Percentiles rank a stretch among this genome's conserved stretches.
Conservation (phyloP, 2,329 filamentous ascomycete genomes). For the Diaporthe sp. region DNA sequence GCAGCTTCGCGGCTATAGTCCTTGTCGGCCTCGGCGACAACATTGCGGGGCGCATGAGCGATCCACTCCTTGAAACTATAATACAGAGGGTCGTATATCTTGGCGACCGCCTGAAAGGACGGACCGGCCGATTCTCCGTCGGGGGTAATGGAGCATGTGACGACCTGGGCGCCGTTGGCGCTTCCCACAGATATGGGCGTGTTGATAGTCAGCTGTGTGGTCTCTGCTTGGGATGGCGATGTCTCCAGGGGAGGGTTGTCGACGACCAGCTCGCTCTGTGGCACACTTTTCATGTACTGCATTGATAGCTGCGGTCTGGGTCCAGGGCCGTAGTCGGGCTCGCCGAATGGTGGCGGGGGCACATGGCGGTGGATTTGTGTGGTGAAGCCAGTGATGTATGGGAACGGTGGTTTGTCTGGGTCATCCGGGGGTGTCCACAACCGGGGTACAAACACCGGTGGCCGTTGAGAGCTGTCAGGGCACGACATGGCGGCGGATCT, state of each 20-base stretch:
- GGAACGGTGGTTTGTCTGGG: slow-evolving; percentile 10
- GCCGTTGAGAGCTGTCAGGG: neutral
- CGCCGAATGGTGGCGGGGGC: neutral
- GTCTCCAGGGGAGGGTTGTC: slow-evolving; percentile 4
- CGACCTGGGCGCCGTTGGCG: neutral
- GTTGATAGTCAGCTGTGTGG: neutral
- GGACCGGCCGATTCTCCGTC: neutral
- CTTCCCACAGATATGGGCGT: neutral
- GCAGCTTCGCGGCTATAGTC: slow-evolving; percentile 21
- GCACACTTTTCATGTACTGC: neutral
- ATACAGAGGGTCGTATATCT: slow-evolving; percentile 15
- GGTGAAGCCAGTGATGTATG: slow-evolving; percentile 5
- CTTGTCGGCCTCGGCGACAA: neutral
- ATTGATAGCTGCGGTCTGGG: neutral
- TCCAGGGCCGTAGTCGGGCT: neutral
- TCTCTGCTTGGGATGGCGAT: neutral
- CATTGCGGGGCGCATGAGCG: neutral
- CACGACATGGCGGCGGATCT: neutral
- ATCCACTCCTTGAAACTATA: neutral
- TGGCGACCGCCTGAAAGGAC: neutral
- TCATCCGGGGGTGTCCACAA: slow-evolving; percentile 1
- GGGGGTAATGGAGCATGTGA: slow-evolving; percentile 1
- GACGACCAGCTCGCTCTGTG: slow-evolving; percentile 1
- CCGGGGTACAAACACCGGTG: neutral
- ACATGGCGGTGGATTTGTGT: neutral